phyloP scores from a whole-genome alignment of 78 protist genomes.

The Emiliania huxleyi region DNA sequence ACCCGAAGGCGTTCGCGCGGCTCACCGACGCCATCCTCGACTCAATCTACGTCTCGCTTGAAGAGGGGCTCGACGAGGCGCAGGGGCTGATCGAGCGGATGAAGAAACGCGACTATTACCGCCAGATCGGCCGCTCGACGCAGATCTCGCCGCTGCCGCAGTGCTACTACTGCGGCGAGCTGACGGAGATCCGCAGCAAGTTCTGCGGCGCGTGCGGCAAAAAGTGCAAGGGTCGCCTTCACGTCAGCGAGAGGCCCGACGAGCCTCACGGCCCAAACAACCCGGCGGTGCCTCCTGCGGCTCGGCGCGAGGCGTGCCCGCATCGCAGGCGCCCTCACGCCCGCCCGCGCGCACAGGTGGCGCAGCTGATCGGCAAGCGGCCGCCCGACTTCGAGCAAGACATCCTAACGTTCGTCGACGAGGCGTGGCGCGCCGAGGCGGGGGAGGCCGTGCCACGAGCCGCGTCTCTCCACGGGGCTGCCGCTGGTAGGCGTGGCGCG shows the following conservation, averaged over 20 bases:
- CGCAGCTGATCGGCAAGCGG: too few relatives aligned
- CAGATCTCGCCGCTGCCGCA: neutral
- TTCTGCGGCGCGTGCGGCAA: neutral
- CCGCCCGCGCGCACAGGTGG: too few relatives aligned
- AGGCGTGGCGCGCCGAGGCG: too few relatives aligned
- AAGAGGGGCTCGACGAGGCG: neutral
- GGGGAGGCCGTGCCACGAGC: too few relatives aligned
- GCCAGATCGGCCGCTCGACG: neutral
- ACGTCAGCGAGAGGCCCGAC: neutral
- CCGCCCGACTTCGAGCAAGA: too few relatives aligned
- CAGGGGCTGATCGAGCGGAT: neutral
- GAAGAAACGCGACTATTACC: neutral
- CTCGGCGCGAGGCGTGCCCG: too few relatives aligned
- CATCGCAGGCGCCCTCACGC: too few relatives aligned
- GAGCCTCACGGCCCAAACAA: neutral
- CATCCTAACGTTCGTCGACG: too few relatives aligned
- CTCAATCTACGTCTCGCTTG: neutral
- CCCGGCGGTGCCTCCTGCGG: neutral
- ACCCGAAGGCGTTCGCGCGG: neutral
- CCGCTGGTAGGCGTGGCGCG: too few relatives aligned
- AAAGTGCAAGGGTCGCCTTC: neutral
- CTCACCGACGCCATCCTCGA: neutral
- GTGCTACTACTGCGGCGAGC: neutral
- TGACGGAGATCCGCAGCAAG: neutral
- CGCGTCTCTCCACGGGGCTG: too few relatives aligned